Evolutionary conservation across 495 filamentous ascomycete genomes (phyloP).

Genomic region (Tirmania nivea): DNA sequence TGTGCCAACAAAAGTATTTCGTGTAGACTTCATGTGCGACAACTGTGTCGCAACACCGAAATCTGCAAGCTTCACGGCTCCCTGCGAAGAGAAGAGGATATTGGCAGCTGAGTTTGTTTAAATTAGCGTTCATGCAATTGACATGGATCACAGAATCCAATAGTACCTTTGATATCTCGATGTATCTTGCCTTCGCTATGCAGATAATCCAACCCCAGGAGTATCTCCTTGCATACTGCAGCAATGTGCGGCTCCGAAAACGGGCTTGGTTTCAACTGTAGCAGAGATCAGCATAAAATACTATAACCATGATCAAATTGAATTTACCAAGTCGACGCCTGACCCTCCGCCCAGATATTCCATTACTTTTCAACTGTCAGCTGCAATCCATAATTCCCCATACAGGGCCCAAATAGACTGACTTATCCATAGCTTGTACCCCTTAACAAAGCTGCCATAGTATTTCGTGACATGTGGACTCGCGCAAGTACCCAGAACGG

Average conservation of each 20-base stretch:
- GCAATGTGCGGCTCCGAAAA: conserved; percentile 87
- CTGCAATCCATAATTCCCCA: not conserved
- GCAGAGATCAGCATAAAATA: conserved; percentile 61
- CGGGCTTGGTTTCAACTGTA: conserved; percentile 58
- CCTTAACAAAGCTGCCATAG: conserved; percentile 84
- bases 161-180: conserved; percentile 79
- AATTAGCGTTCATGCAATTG: conserved; percentile 12
- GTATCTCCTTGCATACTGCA: conserved; percentile 74
- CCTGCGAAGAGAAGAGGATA: conserved; percentile 62
- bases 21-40: conserved; percentile 98
- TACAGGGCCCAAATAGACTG: conserved; percentile 1
- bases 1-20: conserved; percentile 96
- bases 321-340: conserved; percentile 23
- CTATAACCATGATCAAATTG: conserved; percentile 88
- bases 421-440: conserved; percentile 86
- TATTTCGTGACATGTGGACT: conserved; percentile 94
- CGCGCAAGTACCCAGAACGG: conserved; percentile 80
- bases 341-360: conserved; percentile 19
- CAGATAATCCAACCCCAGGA: conserved; percentile 78
- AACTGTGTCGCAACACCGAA: conserved; percentile 94
- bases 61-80: conserved; percentile 91
- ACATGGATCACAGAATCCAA: not conserved
- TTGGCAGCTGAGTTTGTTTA: conserved; percentile 48
- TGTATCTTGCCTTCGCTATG: conserved; percentile 91
- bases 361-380: conserved; percentile 13